Evolutionary conservation across 73 alveolate species (phyloP), one percentile per base, ranked within the genome.

Genomic region (Symbiodinium pilosum): DNA sequence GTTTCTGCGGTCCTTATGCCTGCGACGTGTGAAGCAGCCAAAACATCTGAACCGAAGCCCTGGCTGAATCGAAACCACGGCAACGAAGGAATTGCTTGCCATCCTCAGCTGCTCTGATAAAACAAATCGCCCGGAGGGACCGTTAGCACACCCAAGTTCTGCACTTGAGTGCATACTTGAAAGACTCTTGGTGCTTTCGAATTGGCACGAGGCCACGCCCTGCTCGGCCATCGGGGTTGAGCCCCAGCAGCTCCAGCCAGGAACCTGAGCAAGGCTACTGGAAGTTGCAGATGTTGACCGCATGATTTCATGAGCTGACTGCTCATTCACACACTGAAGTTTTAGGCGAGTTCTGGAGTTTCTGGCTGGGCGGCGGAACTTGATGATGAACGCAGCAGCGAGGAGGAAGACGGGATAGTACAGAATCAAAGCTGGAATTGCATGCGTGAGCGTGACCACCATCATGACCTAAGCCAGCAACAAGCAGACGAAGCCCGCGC

Each of bases 71-170:
- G 95, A 88, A 32, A 88, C 95, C 64, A 88, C 95, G 28, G 95
- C 95, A 43, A 59, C 95, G 40, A 88, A 88, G 64, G 87, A 64
- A 69, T 88, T 88, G 40, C 95, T 88, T n/a, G 95, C 95, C 95
- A 88, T 88, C 95, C 95, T 88, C 4, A 4, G 64, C 21, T 5
- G 32, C 32, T 73, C 28, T n/a, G n/a, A n/a, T n/a, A 32, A 26
- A 54, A 18, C 81, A 64, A 32, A 47, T 6, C 6, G 59, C 59
- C 59, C 14, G 6, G 59, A 6, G 14, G 14, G 59, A 47, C 59
- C 59, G 6, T 6, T 9, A 9, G 59, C 59, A 47, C 59, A 47
- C 14, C 59, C 59, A 47, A 47, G 6, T 47, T 14, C 14, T 47
- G 59, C 59, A 47, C 6, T 9, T 47, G 59, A 47, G n/a, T n/a